Evolutionary conservation across 805 yeast species (phyloP).

Genomic region (Kregervanrija fluxuum): DNA sequence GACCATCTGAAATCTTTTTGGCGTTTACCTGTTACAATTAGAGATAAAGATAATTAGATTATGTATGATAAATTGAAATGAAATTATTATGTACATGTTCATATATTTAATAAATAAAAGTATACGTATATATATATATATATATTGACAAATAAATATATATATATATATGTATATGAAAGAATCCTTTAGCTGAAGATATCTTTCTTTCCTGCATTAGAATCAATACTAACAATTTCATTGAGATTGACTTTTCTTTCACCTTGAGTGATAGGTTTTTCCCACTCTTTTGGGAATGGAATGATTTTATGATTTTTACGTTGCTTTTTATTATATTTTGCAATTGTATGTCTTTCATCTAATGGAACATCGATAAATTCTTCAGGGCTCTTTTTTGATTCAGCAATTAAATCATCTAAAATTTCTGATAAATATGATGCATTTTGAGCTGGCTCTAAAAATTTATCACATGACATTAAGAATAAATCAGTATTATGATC

Average conservation of each 20-base stretch:
- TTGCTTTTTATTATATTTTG: conserved; percentile 33
- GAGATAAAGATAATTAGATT: no score
- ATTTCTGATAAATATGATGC: conserved; percentile 64
- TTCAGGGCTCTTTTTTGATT: conserved; percentile 50
- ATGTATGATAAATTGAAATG: no score
- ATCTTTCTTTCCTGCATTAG: not conserved
- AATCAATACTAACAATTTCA: conserved; percentile 1
- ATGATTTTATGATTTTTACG: conserved; percentile 33
- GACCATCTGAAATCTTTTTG: no score
- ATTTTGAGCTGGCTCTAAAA: conserved; percentile 78
- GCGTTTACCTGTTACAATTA: no score
- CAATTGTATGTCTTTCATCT: conserved; percentile 61
- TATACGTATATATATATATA: no score
- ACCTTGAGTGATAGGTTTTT: conserved; percentile 66
- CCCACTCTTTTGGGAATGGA: conserved; percentile 77
- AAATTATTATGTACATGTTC: no score
- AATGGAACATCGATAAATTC: conserved; percentile 76
- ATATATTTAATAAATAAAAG: no score
- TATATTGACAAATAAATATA: no score
- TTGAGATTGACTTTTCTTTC: conserved; percentile 29
- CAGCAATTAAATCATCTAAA: conserved; percentile 52
- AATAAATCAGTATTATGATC: conserved; percentile 53
- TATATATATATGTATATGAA: no score
- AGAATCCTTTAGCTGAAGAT: not conserved
- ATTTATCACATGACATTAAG: conserved; percentile 57